These are phyloP conservation scores for Malus hybrid DNA, from an alignment of 331 rosid species.

Conservation along the genomic window DNA sequence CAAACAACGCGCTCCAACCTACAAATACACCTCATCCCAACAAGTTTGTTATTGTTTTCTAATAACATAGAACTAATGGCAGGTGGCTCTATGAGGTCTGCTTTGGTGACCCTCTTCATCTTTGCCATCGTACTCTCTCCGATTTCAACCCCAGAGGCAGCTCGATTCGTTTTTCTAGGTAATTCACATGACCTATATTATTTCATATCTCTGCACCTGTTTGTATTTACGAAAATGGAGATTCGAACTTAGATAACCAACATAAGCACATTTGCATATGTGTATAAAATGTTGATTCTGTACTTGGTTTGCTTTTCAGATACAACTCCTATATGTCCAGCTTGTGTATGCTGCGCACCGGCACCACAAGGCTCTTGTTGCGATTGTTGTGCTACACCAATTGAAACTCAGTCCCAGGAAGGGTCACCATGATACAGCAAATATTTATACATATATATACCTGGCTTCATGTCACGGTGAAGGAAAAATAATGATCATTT, in stretches of 20 bases:
- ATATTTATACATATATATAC: neutral
- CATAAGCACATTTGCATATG: too few relatives aligned
- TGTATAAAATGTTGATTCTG: neutral
- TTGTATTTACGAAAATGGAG: too few relatives aligned
- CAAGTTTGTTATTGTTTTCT: neutral
- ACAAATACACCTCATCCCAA: neutral
- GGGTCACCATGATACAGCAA: slow-evolving; percentile 10
- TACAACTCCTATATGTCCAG: slow-evolving; percentile 27
- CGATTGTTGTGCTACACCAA: slow-evolving; percentile 27
- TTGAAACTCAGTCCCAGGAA: slow-evolving; percentile 8
- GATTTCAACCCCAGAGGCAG: slow-evolving; percentile 11
- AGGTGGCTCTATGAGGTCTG: slow-evolving; percentile 4
- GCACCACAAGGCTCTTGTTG: slow-evolving; percentile 32
- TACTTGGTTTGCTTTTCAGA: slow-evolving; percentile 6
- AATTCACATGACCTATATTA: neutral
- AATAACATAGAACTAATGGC: neutral
- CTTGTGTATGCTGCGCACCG: slow-evolving; percentile 40
- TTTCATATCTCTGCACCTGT: neutral
- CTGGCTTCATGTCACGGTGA: neutral
- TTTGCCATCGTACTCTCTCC: slow-evolving; percentile 30
- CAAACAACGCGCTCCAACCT: neutral
- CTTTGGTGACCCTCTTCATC: slow-evolving; percentile 22
- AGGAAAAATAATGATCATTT: too few relatives aligned
- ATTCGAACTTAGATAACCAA: too few relatives aligned
- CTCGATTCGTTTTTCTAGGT: slow-evolving; percentile 16